These are phyloP conservation scores for Hypoxylon sp. DNA, from an alignment of 2,329 filamentous ascomycete species.

Conservation along the genomic window DNA sequence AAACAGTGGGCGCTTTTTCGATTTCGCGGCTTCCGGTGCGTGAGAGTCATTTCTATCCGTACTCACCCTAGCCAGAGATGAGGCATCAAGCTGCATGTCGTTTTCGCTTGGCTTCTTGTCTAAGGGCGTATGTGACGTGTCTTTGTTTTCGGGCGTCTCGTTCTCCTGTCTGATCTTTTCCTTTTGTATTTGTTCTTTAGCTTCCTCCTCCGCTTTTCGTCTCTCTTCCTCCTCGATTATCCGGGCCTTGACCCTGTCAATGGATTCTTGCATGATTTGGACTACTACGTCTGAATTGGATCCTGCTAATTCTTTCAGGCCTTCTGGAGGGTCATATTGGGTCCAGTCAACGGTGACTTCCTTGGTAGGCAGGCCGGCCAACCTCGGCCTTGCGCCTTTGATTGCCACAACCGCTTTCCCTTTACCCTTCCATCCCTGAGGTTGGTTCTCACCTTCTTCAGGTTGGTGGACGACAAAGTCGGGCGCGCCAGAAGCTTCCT, in stretches of 20 bases:
- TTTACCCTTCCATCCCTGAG: conserved; percentile 46
- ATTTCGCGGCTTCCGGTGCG: conserved; percentile 46
- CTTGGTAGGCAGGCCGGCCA: conserved; percentile 45
- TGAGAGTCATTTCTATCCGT: conserved; percentile 30
- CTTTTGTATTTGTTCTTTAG: conserved; percentile 31
- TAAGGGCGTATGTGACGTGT: conserved; percentile 13
- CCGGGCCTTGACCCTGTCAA: conserved; percentile 61
- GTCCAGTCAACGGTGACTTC: conserved; percentile 60
- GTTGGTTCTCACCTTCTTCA: conserved; percentile 25
- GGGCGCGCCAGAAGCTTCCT: conserved; percentile 23
- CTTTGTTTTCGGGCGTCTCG: conserved; percentile 18
- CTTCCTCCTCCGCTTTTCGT: conserved; percentile 52
- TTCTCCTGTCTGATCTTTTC: conserved; percentile 32
- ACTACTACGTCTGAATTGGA: conserved; percentile 59
- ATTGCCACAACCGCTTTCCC: conserved; percentile 37
- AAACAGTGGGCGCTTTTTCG: conserved; percentile 56
- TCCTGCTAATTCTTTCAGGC: conserved; percentile 58
- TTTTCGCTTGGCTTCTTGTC: conserved; percentile 15
- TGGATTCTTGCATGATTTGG: conserved; percentile 61
- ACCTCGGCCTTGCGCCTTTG: not conserved
- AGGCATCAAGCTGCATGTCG: not conserved
- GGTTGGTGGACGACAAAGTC: conserved; percentile 19
- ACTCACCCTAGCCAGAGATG: not conserved
- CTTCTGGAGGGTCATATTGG: conserved; percentile 62
- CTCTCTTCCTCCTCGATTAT: conserved; percentile 55